A percentile compares a stretch with the other conserved stretches of the same genome.
These are phyloP conservation scores for Sophora flavescens DNA, from an alignment of 306 rosid species.

Conservation along the genomic window DNA sequence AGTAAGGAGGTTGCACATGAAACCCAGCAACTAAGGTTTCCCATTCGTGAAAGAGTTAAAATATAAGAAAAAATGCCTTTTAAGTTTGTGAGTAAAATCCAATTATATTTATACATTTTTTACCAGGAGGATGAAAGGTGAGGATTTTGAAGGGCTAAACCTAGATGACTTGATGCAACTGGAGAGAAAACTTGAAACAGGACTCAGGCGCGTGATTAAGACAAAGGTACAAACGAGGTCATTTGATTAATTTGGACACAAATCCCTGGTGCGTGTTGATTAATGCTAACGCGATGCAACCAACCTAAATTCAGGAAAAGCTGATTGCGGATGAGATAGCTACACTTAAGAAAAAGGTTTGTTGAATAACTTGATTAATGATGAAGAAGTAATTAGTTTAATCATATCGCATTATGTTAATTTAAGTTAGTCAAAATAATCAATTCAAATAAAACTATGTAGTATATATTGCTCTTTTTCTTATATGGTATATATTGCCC, in stretches of 20 bases:
- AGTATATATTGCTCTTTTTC: neutral
- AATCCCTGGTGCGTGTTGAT: neutral
- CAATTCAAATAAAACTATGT: neutral
- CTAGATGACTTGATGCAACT: conserved; percentile 37
- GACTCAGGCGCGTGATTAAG: conserved; percentile 35
- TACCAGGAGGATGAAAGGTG: conserved; percentile 43
- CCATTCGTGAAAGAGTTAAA: neutral
- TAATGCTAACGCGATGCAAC: neutral
- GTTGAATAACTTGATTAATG: neutral
- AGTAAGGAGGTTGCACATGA: conserved; percentile 38
- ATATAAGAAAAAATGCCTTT: neutral
- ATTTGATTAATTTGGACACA: conserved; percentile 4
- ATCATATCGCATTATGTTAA: no score
- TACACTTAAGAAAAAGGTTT: conserved; percentile 43
- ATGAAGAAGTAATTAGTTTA: no score
- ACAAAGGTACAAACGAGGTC: conserved; percentile 26
- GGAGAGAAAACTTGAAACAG: conserved; percentile 40
- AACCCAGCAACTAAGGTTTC: conserved; percentile 45
- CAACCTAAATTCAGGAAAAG: conserved; percentile 29
- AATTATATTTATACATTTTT: neutral
- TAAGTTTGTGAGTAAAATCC: neutral
- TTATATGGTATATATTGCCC: no score
- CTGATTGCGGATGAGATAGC: conserved; percentile 15
- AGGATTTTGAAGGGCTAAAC: conserved; percentile 43
- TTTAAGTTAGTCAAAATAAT: neutral